phyloP scores from a whole-genome alignment of 1,284 basidiomycete genomes.

The Coniferiporia weirii region DNA sequence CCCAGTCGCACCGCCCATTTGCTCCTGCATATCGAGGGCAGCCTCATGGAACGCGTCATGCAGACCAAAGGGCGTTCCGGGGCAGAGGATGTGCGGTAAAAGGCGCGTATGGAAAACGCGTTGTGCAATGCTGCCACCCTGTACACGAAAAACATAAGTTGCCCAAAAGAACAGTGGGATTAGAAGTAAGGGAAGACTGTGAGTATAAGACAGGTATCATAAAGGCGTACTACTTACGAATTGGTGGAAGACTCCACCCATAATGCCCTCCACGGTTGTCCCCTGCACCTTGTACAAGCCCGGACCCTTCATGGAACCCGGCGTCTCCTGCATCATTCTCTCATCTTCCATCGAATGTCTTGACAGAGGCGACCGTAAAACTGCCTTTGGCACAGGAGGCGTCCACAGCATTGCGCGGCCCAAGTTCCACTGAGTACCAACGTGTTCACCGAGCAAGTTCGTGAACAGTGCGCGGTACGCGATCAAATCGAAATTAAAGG shows the following conservation, averaged over 20 bases:
- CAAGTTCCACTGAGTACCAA: conserved; percentile 68
- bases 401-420: conserved; percentile 66
- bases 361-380: conserved; percentile 4
- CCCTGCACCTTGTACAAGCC: conserved; percentile 76
- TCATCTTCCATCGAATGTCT: conserved; percentile 10
- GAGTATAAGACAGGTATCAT: neutral
- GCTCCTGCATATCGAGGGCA: conserved; percentile 14
- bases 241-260: conserved; percentile 74
- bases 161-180: conserved; percentile 3
- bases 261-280: conserved; percentile 66
- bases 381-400: conserved; percentile 37
- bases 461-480: conserved; percentile 54
- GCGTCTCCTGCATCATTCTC: conserved; percentile 6
- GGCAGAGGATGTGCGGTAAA: conserved; percentile 49
- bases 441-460: conserved; percentile 61
- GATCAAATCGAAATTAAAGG: conserved; percentile 50
- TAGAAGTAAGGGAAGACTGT: neutral
- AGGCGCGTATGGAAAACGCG: conserved; percentile 63
- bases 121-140: conserved; percentile 61
- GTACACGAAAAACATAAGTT: neutral
- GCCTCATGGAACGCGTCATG: conserved; percentile 43
- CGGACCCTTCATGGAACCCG: conserved; percentile 31
- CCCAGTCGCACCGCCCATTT: conserved; percentile 15
- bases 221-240: conserved; percentile 40
- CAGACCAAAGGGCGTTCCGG: conserved; percentile 40